These are phyloP conservation scores for Pontederia crassipes DNA, from an alignment of 176 grass and related monocot species.

Conservation along the genomic window DNA sequence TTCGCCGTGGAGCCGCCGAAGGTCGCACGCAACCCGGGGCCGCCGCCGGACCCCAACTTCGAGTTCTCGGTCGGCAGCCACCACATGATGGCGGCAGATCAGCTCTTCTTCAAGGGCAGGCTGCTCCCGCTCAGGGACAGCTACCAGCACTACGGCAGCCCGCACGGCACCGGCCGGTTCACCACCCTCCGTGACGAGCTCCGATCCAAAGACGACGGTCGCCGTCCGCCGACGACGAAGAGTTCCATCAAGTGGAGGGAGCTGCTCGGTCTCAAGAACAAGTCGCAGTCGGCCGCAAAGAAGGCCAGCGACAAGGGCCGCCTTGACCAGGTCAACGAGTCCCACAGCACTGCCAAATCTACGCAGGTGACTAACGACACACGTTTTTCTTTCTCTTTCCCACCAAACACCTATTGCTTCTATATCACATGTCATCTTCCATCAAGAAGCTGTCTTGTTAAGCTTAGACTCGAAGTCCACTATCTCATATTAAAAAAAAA, in stretches of 20 bases:
- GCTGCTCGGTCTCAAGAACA: no score
- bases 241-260: not conserved
- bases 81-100: slow-evolving; percentile 89
- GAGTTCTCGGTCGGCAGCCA: slow-evolving; percentile 90
- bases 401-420: no score
- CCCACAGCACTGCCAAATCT: no score
- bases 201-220: slow-evolving; percentile 26
- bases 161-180: not conserved
- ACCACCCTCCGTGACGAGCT: slow-evolving; percentile 52
- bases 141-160: slow-evolving; percentile 15
- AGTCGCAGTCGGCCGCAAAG: no score
- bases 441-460: no score
- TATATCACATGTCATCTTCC: no score
- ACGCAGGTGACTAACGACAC: no score
- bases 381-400: no score
- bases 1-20: slow-evolving; percentile 75
- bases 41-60: slow-evolving; percentile 58
- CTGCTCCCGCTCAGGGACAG: slow-evolving; percentile 65
- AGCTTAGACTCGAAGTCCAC: no score
- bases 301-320: no score
- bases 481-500: no score
- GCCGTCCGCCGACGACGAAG: slow-evolving; percentile 23
- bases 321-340: no score
- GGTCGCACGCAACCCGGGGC: not conserved
- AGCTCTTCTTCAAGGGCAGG: slow-evolving; percentile 88